phyloP scores from a whole-genome alignment of 1,284 basidiomycete genomes.

The Hymenochaete sp. region DNA sequence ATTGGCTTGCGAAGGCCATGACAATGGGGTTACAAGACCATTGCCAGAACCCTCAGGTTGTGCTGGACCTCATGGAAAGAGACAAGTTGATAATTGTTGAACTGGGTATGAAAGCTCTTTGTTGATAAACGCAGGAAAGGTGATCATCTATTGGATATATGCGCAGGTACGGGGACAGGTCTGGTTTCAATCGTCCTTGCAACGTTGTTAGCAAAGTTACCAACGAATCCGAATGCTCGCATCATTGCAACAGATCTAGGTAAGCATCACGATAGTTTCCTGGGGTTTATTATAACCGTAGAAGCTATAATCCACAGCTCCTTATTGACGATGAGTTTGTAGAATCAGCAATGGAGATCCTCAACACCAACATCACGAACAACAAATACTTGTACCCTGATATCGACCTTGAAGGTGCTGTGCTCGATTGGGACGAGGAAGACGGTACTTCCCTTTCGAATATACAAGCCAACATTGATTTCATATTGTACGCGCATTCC shows the following conservation, averaged over 20 bases:
- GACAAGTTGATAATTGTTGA: slow-evolving; percentile 39
- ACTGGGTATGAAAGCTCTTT: slow-evolving; percentile 46
- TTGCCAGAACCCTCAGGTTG: neutral
- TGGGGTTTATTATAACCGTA: slow-evolving; percentile 15
- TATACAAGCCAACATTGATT: slow-evolving; percentile 37
- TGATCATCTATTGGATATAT: neutral
- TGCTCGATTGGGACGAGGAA: slow-evolving; percentile 70
- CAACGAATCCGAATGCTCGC: slow-evolving; percentile 26
- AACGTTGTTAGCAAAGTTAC: slow-evolving; percentile 33
- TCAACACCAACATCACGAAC: slow-evolving; percentile 56
- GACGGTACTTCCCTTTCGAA: slow-evolving; percentile 39
- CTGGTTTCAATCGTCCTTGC: slow-evolving; percentile 66
- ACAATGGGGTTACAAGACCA: neutral
- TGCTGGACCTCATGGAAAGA: slow-evolving; percentile 2
- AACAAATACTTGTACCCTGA: slow-evolving; percentile 32
- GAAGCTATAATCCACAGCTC: neutral
- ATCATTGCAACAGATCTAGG: slow-evolving; percentile 70
- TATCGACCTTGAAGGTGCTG: slow-evolving; percentile 31
- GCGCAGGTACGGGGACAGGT: slow-evolving; percentile 71
- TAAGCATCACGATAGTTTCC: no score
- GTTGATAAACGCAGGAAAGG: neutral
- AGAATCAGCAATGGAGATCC: slow-evolving; percentile 76
- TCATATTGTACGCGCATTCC: slow-evolving; percentile 38
- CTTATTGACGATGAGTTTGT: neutral
- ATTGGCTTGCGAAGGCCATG: slow-evolving; percentile 48